Conservation (phyloP, 805 yeast species). For the Saccharomycopsis amapae region DNA sequence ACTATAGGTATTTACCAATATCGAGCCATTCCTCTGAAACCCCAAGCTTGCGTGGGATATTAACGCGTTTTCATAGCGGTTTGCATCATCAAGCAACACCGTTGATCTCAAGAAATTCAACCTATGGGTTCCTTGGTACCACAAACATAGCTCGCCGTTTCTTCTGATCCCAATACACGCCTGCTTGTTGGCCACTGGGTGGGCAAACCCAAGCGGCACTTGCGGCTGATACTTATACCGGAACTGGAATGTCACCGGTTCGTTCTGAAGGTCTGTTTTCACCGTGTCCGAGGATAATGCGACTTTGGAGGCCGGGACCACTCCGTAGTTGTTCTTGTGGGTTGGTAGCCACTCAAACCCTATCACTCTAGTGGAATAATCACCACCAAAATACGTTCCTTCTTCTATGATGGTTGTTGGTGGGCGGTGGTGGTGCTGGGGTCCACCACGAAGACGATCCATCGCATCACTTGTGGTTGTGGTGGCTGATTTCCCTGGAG, state of each 20-base stretch:
- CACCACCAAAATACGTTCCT: neutral
- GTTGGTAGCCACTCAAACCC: slow-evolving; percentile 67
- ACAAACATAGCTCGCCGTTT: slow-evolving; percentile 52
- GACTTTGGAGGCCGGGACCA: slow-evolving; percentile 47
- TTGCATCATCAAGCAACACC: slow-evolving; percentile 27
- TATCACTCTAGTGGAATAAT: slow-evolving; percentile 27
- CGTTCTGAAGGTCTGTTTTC: slow-evolving; percentile 19
- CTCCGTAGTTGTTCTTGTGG: slow-evolving; percentile 59
- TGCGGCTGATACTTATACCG: slow-evolving; percentile 54
- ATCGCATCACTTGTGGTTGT: no score
- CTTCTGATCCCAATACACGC: slow-evolving; percentile 63
- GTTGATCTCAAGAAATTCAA: slow-evolving; percentile 45
- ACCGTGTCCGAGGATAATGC: slow-evolving; percentile 21
- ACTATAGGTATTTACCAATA: slow-evolving; percentile 39
- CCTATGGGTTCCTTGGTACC: slow-evolving; percentile 59
- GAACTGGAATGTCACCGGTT: slow-evolving; percentile 32
- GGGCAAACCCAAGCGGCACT: slow-evolving; percentile 54
- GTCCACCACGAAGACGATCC: no score
- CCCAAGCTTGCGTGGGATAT: slow-evolving; percentile 43
- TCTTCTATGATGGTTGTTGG: neutral
- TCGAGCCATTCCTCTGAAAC: slow-evolving; percentile 39
- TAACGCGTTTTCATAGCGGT: slow-evolving; percentile 4
- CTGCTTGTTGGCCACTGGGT: slow-evolving; percentile 60
- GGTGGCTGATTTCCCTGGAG: neutral
- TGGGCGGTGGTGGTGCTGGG: neutral